Evolutionary conservation across 164 flowering plant genomes (phyloP), one percentile per base, ranked within the genome.

Genomic region (Nymphaea thermarum): DNA sequence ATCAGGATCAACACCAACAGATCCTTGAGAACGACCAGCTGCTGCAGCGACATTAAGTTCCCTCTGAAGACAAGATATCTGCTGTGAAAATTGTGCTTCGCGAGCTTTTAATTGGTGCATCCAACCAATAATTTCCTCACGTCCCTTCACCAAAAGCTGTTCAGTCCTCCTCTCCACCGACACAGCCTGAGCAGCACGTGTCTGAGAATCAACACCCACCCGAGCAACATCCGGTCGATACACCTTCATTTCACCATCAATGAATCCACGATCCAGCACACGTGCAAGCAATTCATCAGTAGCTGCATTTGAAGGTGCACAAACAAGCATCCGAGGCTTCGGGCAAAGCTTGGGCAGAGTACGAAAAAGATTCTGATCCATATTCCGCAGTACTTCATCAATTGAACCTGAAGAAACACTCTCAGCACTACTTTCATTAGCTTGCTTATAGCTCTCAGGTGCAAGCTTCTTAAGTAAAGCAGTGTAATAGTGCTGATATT

Each of bases 221-320:
- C 99, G 84, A 5, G 98, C 99, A 42, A 91, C 98, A 82, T 94
- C 99, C 60, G 99, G 98, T 11, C 91, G 79, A 73, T 91, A 91
- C 43, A 91, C 84, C 73, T 86, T 94, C 98, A 94, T 91, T 82
- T 94, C 99, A 53, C 99, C 98, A 77, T 94, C 98, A 74, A 94
- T 87, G 63, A 94, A 94, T 45, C 99, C 98, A 70, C 99, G 93
- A 74, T 87, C 99, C 68, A 94, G 98, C 43, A 94, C 99, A 77
- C 98, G 96, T 12, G 96, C 68, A 41, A 94, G 89, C 61, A 94
- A 85, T 71, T 94, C 99, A 77, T 94, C 98, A 41, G 99, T 94
- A 43, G 99, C 99, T 71, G 99, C 99, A 85, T 94, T 94, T 17
- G 99, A 94, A 18, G 98, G 99, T 67, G 98, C 98, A 80, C 99